Evolutionary conservation across 495 filamentous ascomycete species (phyloP).

Genomic region (Penicillium maclennaniae): DNA sequence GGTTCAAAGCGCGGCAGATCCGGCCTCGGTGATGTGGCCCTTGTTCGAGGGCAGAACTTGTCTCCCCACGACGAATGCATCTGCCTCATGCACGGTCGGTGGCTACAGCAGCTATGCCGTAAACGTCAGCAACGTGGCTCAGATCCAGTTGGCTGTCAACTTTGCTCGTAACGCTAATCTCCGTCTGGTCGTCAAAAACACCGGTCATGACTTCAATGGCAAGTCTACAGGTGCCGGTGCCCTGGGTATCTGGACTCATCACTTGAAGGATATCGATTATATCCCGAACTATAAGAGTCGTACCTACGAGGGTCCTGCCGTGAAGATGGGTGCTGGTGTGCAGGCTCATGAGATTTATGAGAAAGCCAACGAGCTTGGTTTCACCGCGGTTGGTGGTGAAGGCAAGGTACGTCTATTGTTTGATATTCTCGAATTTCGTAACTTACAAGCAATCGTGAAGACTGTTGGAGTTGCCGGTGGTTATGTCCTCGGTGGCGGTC

Average conservation of each 20-base stretch:
- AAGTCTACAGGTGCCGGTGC: constrained; percentile 55
- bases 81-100: constrained; percentile 49
- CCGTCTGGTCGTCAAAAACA: constrained; percentile 64
- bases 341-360: constrained; percentile 50
- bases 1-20: constrained; percentile 24
- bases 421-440: not conserved
- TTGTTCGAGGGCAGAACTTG: constrained; percentile 40
- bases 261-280: constrained; percentile 47
- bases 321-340: constrained; percentile 57
- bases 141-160: constrained; percentile 57
- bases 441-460: constrained; percentile 1
- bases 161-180: constrained; percentile 59
- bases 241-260: constrained; percentile 58
- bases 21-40: constrained; percentile 44
- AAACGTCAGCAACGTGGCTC: constrained; percentile 34
- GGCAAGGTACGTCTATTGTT: constrained; percentile 28
- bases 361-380: constrained; percentile 40
- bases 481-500: constrained; percentile 42
- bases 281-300: constrained; percentile 29
- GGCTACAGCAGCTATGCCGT: constrained; percentile 42
- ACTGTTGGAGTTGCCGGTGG: constrained; percentile 42
- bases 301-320: constrained; percentile 44
- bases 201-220: constrained; percentile 63
- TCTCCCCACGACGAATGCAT: constrained; percentile 27
- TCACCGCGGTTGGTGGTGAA: constrained; percentile 53